These are phyloP conservation scores for Pythium volutum DNA, from an alignment of 352 stramenopile genomes.

Conservation along the genomic window DNA sequence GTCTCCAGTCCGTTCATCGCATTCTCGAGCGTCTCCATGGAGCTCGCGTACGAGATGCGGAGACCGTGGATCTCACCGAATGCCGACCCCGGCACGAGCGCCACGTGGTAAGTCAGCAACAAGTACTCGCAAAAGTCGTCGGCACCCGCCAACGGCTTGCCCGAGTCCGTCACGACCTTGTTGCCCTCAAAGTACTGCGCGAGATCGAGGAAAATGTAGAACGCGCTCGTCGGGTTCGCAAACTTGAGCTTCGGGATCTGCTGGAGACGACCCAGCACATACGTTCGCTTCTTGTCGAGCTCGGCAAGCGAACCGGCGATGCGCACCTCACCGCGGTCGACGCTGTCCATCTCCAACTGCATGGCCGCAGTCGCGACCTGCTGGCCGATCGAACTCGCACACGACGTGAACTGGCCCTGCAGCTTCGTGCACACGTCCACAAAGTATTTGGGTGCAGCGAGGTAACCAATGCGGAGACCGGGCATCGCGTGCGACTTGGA, in stretches of 20 bases:
- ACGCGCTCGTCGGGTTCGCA: slow-evolving; percentile 90
- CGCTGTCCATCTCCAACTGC: slow-evolving; percentile 72
- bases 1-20: slow-evolving; percentile 60
- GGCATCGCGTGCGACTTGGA: slow-evolving; percentile 97
- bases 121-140: slow-evolving; percentile 88
- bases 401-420: slow-evolving; percentile 95
- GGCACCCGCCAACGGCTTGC: slow-evolving; percentile 4
- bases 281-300: slow-evolving; percentile 89
- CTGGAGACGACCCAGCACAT: slow-evolving; percentile 80
- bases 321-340: slow-evolving; percentile 41
- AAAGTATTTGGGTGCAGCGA: slow-evolving; percentile 79
- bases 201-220: slow-evolving; percentile 96
- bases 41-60: slow-evolving; percentile 95
- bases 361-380: slow-evolving; percentile 89
- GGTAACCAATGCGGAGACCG: slow-evolving; percentile 92
- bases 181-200: slow-evolving; percentile 14
- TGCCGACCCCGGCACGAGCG: slow-evolving; percentile 93
- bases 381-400: slow-evolving; percentile 91
- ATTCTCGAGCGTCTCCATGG: slow-evolving; percentile 78
- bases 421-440: slow-evolving; percentile 89
- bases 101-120: slow-evolving; percentile 87
- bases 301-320: slow-evolving; percentile 51
- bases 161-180: background rate
- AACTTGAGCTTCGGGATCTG: slow-evolving; percentile 84
- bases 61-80: slow-evolving; percentile 93